Percentiles rank a stretch among this genome's conserved stretches.
These are phyloP conservation scores for Cladophialophora carrionii DNA, from an alignment of 2,329 filamentous ascomycete species.

Conservation along the genomic window DNA sequence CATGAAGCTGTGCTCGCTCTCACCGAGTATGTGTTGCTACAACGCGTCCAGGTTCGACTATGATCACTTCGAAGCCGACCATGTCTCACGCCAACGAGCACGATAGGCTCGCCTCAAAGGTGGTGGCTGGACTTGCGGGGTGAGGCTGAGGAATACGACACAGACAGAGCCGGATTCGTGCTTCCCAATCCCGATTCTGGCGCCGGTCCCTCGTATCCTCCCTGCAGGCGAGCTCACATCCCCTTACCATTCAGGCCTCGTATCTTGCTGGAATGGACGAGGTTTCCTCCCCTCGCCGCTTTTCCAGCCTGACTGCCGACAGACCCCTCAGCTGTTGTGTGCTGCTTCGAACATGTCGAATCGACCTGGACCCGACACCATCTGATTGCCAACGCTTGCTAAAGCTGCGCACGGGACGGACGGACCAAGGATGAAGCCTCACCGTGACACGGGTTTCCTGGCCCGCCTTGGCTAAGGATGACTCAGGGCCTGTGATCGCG, in stretches of 20 bases:
- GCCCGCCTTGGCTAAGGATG: neutral
- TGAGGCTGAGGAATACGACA: neutral
- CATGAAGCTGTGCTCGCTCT: neutral
- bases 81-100: neutral
- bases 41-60: neutral
- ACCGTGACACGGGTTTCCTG: neutral
- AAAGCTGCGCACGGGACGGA: neutral
- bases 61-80: neutral
- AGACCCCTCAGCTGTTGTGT: neutral
- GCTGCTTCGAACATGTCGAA: neutral
- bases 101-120: neutral
- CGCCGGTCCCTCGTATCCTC: neutral
- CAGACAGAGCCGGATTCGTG: neutral
- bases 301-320: slow-evolving; percentile 9
- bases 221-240: neutral
- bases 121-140: neutral
- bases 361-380: no score
- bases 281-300: neutral
- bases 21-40: neutral
- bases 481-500: neutral
- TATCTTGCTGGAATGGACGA: neutral
- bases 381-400: neutral
- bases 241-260: neutral
- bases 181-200: neutral
- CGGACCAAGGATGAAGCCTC: neutral